phyloP scores from a whole-genome alignment of 1,139 yeast species.

The Pichia sp. region DNA sequence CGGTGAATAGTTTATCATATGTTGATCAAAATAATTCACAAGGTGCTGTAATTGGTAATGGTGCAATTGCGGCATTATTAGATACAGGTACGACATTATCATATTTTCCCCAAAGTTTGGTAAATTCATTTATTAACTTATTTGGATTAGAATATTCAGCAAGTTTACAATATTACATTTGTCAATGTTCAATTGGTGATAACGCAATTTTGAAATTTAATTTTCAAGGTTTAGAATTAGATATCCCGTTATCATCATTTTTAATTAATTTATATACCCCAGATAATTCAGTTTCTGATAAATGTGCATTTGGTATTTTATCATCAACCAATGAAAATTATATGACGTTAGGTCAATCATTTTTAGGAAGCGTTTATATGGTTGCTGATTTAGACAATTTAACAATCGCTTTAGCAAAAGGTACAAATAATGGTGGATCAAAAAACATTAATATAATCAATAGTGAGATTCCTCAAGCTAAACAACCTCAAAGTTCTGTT shows the following conservation, averaged over 20 bases:
- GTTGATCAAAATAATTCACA: background rate
- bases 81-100: constrained; percentile 67
- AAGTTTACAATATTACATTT: constrained; percentile 31
- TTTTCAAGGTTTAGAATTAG: constrained; percentile 47
- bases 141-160: constrained; percentile 36
- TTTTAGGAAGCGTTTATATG: constrained; percentile 66
- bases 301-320: constrained; percentile 24
- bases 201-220: constrained; percentile 34
- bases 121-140: constrained; percentile 35
- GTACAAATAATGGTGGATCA: constrained; percentile 1
- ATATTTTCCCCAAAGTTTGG: constrained; percentile 40
- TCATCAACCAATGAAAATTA: constrained; percentile 28
- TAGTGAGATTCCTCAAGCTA: constrained; percentile 11
- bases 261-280: constrained; percentile 14
- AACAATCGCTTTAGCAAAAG: constrained; percentile 61
- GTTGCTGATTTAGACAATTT: constrained; percentile 68
- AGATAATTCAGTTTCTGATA: constrained; percentile 8
- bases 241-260: constrained; percentile 42
- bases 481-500: constrained; percentile 4
- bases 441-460: constrained; percentile 3
- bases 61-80: constrained; percentile 41
- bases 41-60: constrained; percentile 33
- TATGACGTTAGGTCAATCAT: constrained; percentile 60
- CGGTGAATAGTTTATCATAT: constrained; percentile 30
- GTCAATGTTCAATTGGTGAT: constrained; percentile 28